These are phyloP conservation scores for Microthlaspi erraticum DNA, from an alignment of 345 rosid species.

Conservation along the genomic window DNA sequence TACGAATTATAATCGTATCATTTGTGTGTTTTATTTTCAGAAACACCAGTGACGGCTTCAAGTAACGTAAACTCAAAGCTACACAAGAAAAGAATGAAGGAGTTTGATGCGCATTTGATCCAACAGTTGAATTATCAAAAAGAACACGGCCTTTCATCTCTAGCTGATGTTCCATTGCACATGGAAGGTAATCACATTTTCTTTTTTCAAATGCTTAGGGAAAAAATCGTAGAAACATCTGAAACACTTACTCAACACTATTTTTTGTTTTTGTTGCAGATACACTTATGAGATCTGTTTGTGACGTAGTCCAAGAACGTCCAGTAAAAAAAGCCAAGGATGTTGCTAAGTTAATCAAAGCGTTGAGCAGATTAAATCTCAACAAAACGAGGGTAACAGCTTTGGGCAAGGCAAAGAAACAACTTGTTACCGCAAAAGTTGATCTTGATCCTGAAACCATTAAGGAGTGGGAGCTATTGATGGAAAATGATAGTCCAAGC, in stretches of 20 bases:
- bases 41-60: background rate
- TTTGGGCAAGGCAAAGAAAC: slow-evolving; percentile 10
- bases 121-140: slow-evolving; percentile 22
- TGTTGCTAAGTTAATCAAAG: slow-evolving; percentile 23
- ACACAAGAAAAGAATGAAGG: background rate
- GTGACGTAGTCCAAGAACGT: background rate
- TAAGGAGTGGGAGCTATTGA: slow-evolving; percentile 50
- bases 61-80: background rate
- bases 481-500: slow-evolving; percentile 29
- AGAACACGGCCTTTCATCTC: slow-evolving; percentile 17
- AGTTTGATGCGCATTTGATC: background rate
- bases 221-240: too few relatives aligned
- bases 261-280: slow-evolving; percentile 15
- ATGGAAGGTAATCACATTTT: slow-evolving; percentile 22
- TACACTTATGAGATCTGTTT: background rate
- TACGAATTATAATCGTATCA: background rate
- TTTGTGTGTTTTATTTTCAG: background rate
- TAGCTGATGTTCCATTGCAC: slow-evolving; percentile 37
- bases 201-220: background rate
- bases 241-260: too few relatives aligned
- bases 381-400: slow-evolving; percentile 1
- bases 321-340: background rate
- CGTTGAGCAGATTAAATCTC: slow-evolving; percentile 21
- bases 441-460: slow-evolving; percentile 48
- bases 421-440: slow-evolving; percentile 40